phyloP scores from a whole-genome alignment of 208 protist genomes.

The Naegleria fowleri region DNA sequence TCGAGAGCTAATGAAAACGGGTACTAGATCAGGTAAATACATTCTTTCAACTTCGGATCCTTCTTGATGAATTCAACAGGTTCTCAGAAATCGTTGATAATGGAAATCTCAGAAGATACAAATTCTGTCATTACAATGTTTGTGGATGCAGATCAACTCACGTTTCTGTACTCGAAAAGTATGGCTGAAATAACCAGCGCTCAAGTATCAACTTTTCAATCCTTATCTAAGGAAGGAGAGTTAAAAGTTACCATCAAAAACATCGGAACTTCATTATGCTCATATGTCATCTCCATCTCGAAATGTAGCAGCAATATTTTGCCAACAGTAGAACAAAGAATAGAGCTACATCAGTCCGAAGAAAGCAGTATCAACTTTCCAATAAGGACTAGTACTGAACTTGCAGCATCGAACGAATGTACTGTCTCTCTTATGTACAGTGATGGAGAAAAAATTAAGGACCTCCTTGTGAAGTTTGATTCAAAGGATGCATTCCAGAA shows the following conservation, averaged over 20 bases:
- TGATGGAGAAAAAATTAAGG: neutral
- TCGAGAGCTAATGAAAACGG: neutral
- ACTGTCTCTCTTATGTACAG: neutral
- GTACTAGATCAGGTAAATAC: neutral
- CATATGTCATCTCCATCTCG: neutral
- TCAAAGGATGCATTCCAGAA: neutral
- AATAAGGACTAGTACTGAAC: neutral
- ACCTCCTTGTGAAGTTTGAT: neutral
- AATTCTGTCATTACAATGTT: neutral
- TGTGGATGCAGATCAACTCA: neutral
- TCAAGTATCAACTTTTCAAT: neutral
- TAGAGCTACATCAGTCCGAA: neutral
- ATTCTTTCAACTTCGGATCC: neutral
- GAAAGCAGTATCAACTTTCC: neutral
- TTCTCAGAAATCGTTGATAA: neutral
- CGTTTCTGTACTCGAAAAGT: neutral
- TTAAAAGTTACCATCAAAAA: neutral
- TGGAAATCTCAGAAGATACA: neutral
- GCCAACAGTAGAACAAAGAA: neutral
- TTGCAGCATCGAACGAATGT: neutral
- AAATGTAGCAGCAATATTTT: neutral
- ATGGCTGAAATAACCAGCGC: neutral
- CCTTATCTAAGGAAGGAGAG: neutral
- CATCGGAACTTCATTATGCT: neutral
- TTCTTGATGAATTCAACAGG: neutral